phyloP scores from a whole-genome alignment of 2,329 filamentous ascomycete genomes.

The Alternaria sp. region DNA sequence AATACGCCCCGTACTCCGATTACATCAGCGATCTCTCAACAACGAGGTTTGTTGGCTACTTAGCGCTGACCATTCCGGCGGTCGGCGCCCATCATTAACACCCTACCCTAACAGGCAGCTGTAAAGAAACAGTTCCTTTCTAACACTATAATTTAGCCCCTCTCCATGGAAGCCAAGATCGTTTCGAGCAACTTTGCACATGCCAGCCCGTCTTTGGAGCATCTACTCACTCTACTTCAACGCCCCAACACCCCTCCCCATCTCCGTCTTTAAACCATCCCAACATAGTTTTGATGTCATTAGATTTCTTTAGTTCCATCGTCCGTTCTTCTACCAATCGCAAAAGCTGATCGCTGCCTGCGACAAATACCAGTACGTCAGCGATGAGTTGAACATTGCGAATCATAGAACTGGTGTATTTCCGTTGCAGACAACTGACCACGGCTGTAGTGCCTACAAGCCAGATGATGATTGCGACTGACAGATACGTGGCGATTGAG shows the following conservation, averaged over 20 bases:
- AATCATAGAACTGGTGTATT: slow-evolving; percentile 25
- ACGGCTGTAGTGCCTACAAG: slow-evolving; percentile 29
- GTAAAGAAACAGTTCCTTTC: slow-evolving; percentile 20
- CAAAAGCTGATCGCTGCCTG: slow-evolving; percentile 36
- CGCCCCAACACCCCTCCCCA: slow-evolving; percentile 32
- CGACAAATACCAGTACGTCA: slow-evolving; percentile 35
- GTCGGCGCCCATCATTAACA: slow-evolving; percentile 7
- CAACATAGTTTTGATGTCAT: slow-evolving; percentile 25
- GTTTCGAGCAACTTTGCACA: slow-evolving; percentile 7
- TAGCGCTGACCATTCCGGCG: neutral
- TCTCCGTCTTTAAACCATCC: slow-evolving; percentile 35
- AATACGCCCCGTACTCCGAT: neutral
- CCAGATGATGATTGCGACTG: slow-evolving; percentile 30
- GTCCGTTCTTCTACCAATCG: slow-evolving; percentile 28
- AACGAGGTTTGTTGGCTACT: neutral
- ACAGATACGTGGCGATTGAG: slow-evolving; percentile 29
- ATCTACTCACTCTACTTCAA: slow-evolving; percentile 35
- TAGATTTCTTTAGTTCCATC: slow-evolving; percentile 19
- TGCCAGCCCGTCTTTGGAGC: slow-evolving; percentile 17
- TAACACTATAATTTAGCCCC: slow-evolving; percentile 7
- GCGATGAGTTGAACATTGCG: slow-evolving; percentile 37
- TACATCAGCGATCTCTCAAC: neutral
- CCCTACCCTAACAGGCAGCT: slow-evolving; percentile 2
- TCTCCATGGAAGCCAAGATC: neutral
- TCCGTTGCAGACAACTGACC: slow-evolving; percentile 27